Percentiles rank a stretch among this genome's conserved stretches.
Conservation (phyloP, 352 stramenopile genomes). For the Pythium myriotylum region DNA sequence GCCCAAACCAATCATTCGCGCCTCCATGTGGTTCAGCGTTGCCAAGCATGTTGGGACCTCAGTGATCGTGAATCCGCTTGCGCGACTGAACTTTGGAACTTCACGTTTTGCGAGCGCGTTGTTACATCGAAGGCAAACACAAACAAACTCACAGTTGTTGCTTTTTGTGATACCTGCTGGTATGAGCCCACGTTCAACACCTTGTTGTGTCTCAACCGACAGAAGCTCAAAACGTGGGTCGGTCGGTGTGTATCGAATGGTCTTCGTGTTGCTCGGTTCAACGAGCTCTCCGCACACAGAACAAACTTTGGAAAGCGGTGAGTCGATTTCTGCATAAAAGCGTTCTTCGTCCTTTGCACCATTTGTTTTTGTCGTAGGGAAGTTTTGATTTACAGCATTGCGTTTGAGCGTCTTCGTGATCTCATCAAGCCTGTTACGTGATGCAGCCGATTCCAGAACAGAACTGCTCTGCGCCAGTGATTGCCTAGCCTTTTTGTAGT, state of each 20-base stretch:
- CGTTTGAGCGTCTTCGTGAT: no score
- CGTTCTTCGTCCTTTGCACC: no score
- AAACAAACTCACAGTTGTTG: neutral
- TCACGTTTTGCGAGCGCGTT: neutral
- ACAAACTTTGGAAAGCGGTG: no score
- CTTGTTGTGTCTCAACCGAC: neutral
- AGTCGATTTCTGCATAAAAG: no score
- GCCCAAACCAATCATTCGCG: constrained; percentile 7
- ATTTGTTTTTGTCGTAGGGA: no score
- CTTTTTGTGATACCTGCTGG: neutral
- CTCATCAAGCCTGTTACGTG: no score
- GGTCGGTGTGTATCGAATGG: neutral
- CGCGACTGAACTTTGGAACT: constrained; percentile 7
- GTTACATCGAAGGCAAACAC: constrained; percentile 1
- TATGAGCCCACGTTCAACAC: neutral
- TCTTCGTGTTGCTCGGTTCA: no score
- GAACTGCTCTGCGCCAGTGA: no score
- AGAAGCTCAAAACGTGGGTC: neutral
- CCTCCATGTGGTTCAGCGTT: constrained; percentile 8
- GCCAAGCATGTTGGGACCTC: constrained; percentile 2
- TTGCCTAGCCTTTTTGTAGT: no score
- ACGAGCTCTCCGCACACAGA: no score
- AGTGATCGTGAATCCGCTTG: neutral
- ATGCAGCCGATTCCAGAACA: no score
- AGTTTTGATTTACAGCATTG: no score